Base-by-base conservation (phyloP, 768 basidiomycete species). In the Russula emetica region DNA sequence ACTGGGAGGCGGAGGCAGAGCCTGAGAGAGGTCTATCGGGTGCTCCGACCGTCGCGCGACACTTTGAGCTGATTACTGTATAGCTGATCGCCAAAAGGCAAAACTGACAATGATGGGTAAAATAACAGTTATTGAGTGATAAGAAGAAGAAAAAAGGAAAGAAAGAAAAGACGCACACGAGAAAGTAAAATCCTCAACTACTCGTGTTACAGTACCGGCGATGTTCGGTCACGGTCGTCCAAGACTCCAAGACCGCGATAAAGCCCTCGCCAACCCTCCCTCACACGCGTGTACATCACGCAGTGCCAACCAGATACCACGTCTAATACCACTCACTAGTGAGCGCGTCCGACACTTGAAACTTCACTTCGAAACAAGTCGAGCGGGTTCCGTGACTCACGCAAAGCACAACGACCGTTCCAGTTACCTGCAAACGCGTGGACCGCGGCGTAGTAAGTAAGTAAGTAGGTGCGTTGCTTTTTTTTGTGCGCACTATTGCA, bases 151-250 rank as follows among this genome's bases (percentile, higher is more conserved):
- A 11, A 34, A n/a, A 45, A 26, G 20, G 1, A 32, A 4, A 8
- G 20, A 28, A 7, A 18, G 6, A 6, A 6, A 26, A n/a, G 2
- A 83, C 93, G 76, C 73, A 98, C 97, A 97, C 95, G 66, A 96
- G 83, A 77, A 99, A 99, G 75, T 99, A 99, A 26, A 97, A 76
- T 0, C 96, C 96, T 96, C 97, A 98, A 70, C 93, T 94, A 11
- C 88, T 86, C 24, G 94, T 93, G 67, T 98, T n/a, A n/a, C n/a
- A n/a, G n/a, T 98, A 14, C 95, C 97, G 0, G 92, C 91, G 64
- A 98, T 82, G 74, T 98, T 99, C 2, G 94, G 85, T n/a, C n/a
- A n/a, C 28, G 4, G 28, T 28, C 28, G 4, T 28, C 28, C 4
- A 28, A 28, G 28, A 28, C 28, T 0, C 85, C 82, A 34, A 98